Evolutionary conservation across 805 yeast species (phyloP).

Genomic region (Pichia kluyveri): DNA sequence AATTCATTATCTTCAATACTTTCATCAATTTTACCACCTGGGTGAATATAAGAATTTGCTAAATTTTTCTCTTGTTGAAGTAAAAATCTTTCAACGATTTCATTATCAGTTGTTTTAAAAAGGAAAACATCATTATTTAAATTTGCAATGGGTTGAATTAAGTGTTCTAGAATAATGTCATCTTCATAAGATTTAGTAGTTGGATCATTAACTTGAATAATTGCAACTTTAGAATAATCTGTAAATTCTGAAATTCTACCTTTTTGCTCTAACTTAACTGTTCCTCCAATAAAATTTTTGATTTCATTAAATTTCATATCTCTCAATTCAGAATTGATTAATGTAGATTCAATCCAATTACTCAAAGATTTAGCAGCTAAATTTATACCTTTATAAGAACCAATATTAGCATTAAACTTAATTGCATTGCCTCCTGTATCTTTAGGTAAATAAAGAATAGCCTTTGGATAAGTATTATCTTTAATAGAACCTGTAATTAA

Average conservation of each 20-base stretch:
- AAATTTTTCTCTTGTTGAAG: conserved; percentile 32
- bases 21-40: conserved; percentile 1
- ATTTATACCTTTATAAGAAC: background rate
- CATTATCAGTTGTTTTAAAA: conserved; percentile 39
- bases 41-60: conserved; percentile 34
- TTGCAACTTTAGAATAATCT: conserved; percentile 35
- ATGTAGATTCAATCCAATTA: conserved; percentile 37
- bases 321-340: conserved; percentile 3
- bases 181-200: conserved; percentile 51
- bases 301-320: conserved; percentile 7
- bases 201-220: conserved; percentile 46
- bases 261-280: background rate
- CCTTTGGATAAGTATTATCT: conserved; percentile 14
- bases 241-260: conserved; percentile 21
- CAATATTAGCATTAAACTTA: conserved; percentile 24
- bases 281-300: conserved; percentile 1
- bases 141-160: conserved; percentile 51
- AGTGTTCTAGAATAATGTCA: conserved; percentile 46
- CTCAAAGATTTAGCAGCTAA: conserved; percentile 23
- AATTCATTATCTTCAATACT: conserved; percentile 9
- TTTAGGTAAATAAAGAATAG: conserved; percentile 42
- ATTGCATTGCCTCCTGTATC: conserved; percentile 39
- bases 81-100: conserved; percentile 29
- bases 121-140: conserved; percentile 47
- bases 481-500: conserved; percentile 16